Base-by-base conservation (phyloP, 129 eudicot species). In the Flaveria trinervia region DNA sequence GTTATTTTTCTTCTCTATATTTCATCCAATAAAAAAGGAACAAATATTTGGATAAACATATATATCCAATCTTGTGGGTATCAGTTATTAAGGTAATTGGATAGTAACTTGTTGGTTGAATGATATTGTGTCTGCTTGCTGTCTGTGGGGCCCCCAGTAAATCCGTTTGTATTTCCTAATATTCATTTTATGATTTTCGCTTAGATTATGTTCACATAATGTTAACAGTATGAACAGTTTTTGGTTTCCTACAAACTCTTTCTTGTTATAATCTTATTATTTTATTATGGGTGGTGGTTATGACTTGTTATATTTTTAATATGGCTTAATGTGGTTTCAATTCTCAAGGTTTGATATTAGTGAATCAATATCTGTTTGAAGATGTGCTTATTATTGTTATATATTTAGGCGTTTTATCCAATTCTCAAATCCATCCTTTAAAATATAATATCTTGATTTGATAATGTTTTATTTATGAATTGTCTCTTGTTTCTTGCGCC, bases 191-290 rank as follows among this genome's bases (percentile, higher is more conserved):
- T 52, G 62, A 54, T 73, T 8, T 52, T 70, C 26, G 65, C 46
- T 73, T 36, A 54, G 55, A 64, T 76, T 10, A 48, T 70, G 60
- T 30, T 70, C 46, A 46, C 43, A 49, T 17, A 62, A 79, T 72
- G 78, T 71, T 52, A 9, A 44, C 75, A 26, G 44, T 52, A 23
- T 30, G 10, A 80, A 7, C 23, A 73, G 80, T 73, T 20, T 73
- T 73, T 80, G 55, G 70, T 33, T 66, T 74, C 64, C 25, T 80
- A 67, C 65, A 80, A 80, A 80, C 84, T 80, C 84, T 74, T 73
- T 80, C 56, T 73, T 80, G 71, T 66, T 67, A 55, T 55, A 26
- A 65, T 73, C 75, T 44, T 55, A 56, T 68, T 80, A 80, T 49
- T 67, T 66, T 80, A 74, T 66, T 80, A 45, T 66, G 70, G 68